Evolutionary conservation across 1,284 basidiomycete species (phyloP), one percentile per base, ranked within the genome.

Genomic region (Amylostereum chailletii): DNA sequence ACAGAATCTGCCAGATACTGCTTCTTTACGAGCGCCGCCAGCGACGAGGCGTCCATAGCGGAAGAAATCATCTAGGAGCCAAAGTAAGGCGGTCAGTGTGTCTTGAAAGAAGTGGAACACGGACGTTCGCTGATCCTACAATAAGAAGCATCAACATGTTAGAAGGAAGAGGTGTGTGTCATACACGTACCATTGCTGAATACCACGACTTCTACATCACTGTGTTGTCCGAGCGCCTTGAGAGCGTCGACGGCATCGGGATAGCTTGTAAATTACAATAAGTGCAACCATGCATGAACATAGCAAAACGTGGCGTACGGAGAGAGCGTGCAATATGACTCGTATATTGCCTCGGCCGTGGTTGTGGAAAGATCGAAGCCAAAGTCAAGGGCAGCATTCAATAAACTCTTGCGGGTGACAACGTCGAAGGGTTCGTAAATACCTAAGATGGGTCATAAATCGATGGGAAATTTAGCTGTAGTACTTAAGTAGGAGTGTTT

Each of bases 101-200:
- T n/a, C 7, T 42, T 27, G 31, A 11, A 27, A 5, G 5, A 31
- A 8, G 30, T 10, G 36, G 19, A 37, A 34, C 27, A 36, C 51
- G 26, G 43, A 55, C 58, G 34, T 57, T 41, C 31, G 53, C 49
- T 11, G 58, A 58, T 9, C 60, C 59, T 60, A 39, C 26, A 39
- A 29, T 36, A 11, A 31, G 6, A 26, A 36, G 11, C 19, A 7
- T 31, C 7, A 54, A 40, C 9, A 40, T 37, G 26, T 10, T n/a
- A 40, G 45, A 33, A 51, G 41, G 10, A 45, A 40, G 45, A 8
- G 27, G 34, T 42, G n/a, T 9, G 10, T n/a, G 4, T 37, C 5
- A 45, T 5, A 36, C 5, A 51, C 53, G 36, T 33, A 63, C 65
- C 65, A 47, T 66, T 66, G 49, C 60, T 65, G 51, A 65, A 65